Evolutionary conservation across 306 rosid genomes (phyloP).

Genomic region (Quercus cerris): DNA sequence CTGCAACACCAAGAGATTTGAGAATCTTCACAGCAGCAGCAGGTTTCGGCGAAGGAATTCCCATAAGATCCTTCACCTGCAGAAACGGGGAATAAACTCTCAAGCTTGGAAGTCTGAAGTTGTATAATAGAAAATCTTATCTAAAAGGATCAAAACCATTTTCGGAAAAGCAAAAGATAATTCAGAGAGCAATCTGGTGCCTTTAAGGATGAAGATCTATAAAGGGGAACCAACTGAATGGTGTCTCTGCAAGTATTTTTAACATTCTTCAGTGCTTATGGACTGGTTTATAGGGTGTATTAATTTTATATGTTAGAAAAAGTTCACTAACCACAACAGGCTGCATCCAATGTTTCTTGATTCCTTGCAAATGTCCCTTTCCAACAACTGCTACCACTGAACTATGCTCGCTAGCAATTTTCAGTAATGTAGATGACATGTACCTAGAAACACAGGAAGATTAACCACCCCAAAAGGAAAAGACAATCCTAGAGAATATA

Average conservation of each 20-base stretch:
- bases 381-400: conserved; percentile 95
- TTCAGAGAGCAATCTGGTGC: background rate
- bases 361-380: conserved; percentile 91
- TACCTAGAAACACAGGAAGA: conserved; percentile 44
- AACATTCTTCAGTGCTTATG: background rate
- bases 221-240: background rate
- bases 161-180: background rate
- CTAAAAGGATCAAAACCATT: background rate
- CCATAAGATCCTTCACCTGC: conserved; percentile 80
- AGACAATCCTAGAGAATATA: background rate
- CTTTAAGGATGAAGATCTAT: background rate
- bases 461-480: background rate
- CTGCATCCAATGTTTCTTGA: conserved; percentile 80
- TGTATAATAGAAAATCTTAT: background rate
- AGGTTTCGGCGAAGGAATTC: conserved; percentile 47
- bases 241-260: background rate
- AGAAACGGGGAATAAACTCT: background rate
- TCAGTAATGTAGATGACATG: conserved; percentile 71
- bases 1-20: conserved; percentile 53
- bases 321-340: conserved; percentile 66
- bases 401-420: conserved; percentile 57
- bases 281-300: background rate
- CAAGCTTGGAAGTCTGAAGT: conserved; percentile 5
- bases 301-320: background rate
- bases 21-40: conserved; percentile 42